A percentile compares a stretch with the other conserved stretches of the same genome.
These are phyloP conservation scores for Trichosanthes cucumerina DNA, from an alignment of 306 rosid species.

Conservation along the genomic window DNA sequence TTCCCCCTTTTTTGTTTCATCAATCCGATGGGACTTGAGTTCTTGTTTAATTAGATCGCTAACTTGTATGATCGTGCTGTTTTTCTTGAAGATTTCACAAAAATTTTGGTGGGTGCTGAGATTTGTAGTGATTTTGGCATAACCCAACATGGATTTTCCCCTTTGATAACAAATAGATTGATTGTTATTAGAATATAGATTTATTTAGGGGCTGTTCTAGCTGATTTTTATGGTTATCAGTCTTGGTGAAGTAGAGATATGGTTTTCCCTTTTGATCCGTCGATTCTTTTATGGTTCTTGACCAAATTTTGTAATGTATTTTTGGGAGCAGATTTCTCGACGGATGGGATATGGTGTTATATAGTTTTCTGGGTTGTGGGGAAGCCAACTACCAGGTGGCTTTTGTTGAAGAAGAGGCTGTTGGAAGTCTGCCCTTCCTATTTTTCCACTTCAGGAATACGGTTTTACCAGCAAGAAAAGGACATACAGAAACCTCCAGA, in stretches of 20 bases:
- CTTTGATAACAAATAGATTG: not conserved
- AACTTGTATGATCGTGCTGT: not conserved
- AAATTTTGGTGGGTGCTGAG: not conserved
- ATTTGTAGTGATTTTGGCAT: not conserved
- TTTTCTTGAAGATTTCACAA: not conserved
- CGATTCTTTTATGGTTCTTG: not conserved
- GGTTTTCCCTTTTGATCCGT: not conserved
- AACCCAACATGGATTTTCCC: not conserved
- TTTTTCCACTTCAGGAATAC: constrained; percentile 33
- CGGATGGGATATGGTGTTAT: constrained; percentile 63
- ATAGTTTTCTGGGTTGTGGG: constrained; percentile 46
- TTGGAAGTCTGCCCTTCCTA: constrained; percentile 46
- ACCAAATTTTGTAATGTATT: not conserved
- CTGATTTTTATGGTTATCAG: not conserved
- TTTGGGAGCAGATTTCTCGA: constrained; percentile 26
- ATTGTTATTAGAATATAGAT: not conserved
- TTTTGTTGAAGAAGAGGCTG: constrained; percentile 37
- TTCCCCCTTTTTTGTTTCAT: not conserved
- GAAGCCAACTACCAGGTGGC: constrained; percentile 36
- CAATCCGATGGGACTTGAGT: not conserved
- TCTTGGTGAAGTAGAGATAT: not conserved
- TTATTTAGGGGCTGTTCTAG: not conserved
- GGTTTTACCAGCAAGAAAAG: constrained; percentile 24
- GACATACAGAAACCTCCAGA: constrained; percentile 29
- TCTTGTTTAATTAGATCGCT: not conserved